Evolutionary conservation across 345 rosid genomes (phyloP), one percentile per base, ranked within the genome.

Genomic region (Arabis hirsuta): DNA sequence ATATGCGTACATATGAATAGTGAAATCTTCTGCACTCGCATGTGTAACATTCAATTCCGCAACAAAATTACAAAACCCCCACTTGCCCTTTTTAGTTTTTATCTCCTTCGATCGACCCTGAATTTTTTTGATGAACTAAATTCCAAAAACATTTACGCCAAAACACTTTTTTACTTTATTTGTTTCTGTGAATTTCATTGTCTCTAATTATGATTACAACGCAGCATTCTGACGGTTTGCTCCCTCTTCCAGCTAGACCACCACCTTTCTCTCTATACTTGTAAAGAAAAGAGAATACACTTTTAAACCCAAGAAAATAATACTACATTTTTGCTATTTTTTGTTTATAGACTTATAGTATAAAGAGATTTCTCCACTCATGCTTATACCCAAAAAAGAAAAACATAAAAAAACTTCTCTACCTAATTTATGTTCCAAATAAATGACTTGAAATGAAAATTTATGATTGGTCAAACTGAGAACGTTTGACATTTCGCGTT

Each of bases 171-270:
- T 44, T 16, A 52, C 62, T 12, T 46, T 64, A 7, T 56, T 42
- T 42, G 3, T 45, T 11, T 29, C 47, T 66, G 56, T 65, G 65
- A 69, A 61, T 69, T 76, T 61, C 70, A 9, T 62, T 68, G 71
- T 76, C 70, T 55, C 65, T 69, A 76, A 76, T 69, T 76, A 76
- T 76, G 74, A 69, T 76, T 62, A 76, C 74, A 76, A 76, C 74
- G 79, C 74, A 76, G 58, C 69, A 76, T 47, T 76, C 79, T 69
- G 79, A 76, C 79, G 74, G 6, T 22, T 54, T 76, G 74, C 55
- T 45, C 65, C 74, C 79, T 69, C 74, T 69, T 69, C 69, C 74
- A 75, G 74, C 74, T 61, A 75, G 74, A 75, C 69, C 69, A 68
- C 39, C 64, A 73, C 60, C 59, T 63, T 14, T 55, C 3, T 61